Percentiles rank a stretch among this genome's conserved stretches.
These are phyloP conservation scores for Atractiella rhizophila DNA, from an alignment of 768 basidiomycete genomes.

Conservation along the genomic window DNA sequence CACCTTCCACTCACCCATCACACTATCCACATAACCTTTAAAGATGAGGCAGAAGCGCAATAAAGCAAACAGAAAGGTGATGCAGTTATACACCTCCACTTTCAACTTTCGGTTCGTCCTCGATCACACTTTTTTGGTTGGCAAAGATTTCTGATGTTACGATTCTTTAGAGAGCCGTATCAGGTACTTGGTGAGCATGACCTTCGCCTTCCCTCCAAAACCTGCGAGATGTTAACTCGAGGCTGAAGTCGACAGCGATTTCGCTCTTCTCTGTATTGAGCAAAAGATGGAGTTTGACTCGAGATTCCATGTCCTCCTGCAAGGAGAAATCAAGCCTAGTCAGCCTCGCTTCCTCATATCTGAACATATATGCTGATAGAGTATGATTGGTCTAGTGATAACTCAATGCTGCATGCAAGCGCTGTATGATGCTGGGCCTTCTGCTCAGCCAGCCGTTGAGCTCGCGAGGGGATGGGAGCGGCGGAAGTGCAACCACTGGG, in stretches of 20 bases:
- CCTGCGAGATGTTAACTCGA: neutral
- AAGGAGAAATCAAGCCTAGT: slow-evolving; percentile 81
- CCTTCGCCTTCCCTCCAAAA: too few species aligned
- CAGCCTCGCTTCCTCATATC: slow-evolving; percentile 21
- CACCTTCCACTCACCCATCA: too few species aligned
- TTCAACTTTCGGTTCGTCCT: slow-evolving; percentile 46
- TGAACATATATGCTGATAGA: neutral
- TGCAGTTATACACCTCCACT: slow-evolving; percentile 59
- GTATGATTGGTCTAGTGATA: slow-evolving; percentile 38
- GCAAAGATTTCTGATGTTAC: neutral
- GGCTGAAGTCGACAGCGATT: slow-evolving; percentile 50
- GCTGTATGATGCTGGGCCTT: slow-evolving; percentile 35
- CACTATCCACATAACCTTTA: too few species aligned
- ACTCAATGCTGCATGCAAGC: slow-evolving; percentile 93
- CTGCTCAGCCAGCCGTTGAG: slow-evolving; percentile 48
- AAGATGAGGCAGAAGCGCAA: slow-evolving; percentile 83
- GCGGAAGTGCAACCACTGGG: slow-evolving; percentile 73
- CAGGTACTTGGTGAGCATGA: slow-evolving; percentile 65
- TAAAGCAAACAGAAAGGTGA: slow-evolving; percentile 79
- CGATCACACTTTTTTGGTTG: neutral
- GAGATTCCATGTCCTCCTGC: slow-evolving; percentile 48
- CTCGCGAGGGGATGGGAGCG: slow-evolving; percentile 83
- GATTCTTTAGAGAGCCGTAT: slow-evolving; percentile 38
- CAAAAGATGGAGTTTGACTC: slow-evolving; percentile 51
- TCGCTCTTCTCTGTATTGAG: slow-evolving; percentile 42